These are phyloP conservation scores for Pseudogymnoascus sp. DNA, from an alignment of 2,329 filamentous ascomycete species.

Conservation along the genomic window DNA sequence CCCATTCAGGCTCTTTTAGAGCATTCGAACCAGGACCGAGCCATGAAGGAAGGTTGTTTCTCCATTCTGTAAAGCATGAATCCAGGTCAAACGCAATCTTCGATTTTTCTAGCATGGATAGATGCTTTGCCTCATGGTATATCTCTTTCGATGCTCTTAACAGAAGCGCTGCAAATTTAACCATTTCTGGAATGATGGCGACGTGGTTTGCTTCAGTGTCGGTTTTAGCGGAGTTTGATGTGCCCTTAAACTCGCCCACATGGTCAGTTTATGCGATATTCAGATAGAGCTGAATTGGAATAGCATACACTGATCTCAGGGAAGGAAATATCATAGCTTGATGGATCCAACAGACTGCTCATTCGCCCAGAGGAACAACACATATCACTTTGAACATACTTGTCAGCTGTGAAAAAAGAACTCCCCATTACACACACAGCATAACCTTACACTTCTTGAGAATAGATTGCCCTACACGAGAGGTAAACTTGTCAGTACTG, in stretches of 20 bases:
- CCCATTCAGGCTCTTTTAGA: neutral
- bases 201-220: neutral
- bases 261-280: neutral
- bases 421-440: neutral
- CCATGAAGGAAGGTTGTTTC: neutral
- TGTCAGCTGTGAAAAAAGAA: neutral
- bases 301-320: neutral
- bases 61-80: neutral
- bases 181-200: neutral
- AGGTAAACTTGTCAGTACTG: neutral
- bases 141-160: neutral
- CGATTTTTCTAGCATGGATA: neutral
- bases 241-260: neutral
- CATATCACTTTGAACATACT: neutral
- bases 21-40: neutral
- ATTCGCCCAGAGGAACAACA: neutral
- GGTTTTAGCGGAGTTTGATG: neutral
- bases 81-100: neutral
- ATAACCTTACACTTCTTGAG: slow-evolving; percentile 16
- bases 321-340: neutral
- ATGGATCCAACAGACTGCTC: neutral
- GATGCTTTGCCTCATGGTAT: neutral
- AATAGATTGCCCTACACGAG: slow-evolving; percentile 12
- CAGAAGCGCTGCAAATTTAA: neutral
- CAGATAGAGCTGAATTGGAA: neutral